Percentiles rank a stretch among this genome's conserved stretches.
Conservation (phyloP, 371 early-diverging fungal species). For the Mucor irregularis region DNA sequence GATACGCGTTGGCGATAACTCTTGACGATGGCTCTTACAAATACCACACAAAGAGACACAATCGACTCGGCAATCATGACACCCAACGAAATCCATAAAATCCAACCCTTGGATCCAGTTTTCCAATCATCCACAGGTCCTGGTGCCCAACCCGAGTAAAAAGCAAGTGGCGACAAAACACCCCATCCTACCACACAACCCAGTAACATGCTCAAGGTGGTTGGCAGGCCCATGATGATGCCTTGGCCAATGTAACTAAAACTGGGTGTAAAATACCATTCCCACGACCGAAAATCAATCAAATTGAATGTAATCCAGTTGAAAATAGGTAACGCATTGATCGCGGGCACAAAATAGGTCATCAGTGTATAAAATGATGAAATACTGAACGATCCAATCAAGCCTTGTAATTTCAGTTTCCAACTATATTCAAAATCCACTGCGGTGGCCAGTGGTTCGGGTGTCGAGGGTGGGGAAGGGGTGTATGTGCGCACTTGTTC, state of each 20-base stretch:
- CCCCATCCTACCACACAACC: conserved; percentile 85
- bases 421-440: conserved; percentile 55
- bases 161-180: conserved; percentile 71
- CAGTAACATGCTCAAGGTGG: conserved; percentile 48
- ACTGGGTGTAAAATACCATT: conserved; percentile 79
- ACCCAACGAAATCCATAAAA: conserved; percentile 81
- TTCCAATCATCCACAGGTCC: conserved; percentile 76
- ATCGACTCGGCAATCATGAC: conserved; percentile 83
- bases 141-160: conserved; percentile 72
- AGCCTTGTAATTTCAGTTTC: conserved; percentile 56
- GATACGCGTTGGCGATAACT: background rate
- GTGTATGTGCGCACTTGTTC: background rate
- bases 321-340: conserved; percentile 66
- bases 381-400: conserved; percentile 57
- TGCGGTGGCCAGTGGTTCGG: background rate
- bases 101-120: conserved; percentile 79
- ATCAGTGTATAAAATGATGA: conserved; percentile 68
- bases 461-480: background rate
- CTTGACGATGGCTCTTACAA: conserved; percentile 31
- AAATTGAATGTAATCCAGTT: conserved; percentile 56
- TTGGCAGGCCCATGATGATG: conserved; percentile 67
- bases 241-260: conserved; percentile 83
- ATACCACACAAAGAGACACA: conserved; percentile 63
- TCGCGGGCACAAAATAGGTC: conserved; percentile 63
- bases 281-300: conserved; percentile 57